phyloP scores from a whole-genome alignment of 2,329 filamentous ascomycete species.

The Colletotrichum brevisporum region DNA sequence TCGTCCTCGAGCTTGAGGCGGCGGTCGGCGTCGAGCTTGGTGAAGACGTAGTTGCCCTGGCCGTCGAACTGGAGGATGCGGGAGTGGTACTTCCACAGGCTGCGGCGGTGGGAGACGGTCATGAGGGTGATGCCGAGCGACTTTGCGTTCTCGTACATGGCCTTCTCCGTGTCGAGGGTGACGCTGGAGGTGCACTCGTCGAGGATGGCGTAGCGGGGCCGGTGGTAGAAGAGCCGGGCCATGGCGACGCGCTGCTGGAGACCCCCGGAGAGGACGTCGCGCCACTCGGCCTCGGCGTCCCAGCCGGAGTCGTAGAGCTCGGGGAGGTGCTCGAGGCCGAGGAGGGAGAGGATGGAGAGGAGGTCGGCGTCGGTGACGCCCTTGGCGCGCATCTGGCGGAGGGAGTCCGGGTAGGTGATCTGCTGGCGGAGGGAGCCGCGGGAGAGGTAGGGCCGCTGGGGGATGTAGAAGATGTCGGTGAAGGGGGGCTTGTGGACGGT shows the following conservation, averaged over 20 bases:
- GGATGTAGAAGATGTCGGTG: conserved; percentile 97
- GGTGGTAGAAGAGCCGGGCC: conserved; percentile 95
- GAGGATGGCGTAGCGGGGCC: conserved; percentile 92
- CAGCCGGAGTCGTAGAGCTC: conserved; percentile 83
- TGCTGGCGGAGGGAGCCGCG: conserved; percentile 94
- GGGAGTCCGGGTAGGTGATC: conserved; percentile 93
- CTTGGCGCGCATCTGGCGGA: conserved; percentile 89
- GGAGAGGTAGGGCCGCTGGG: conserved; percentile 93
- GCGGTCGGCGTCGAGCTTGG: conserved; percentile 87
- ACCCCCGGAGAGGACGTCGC: conserved; percentile 91
- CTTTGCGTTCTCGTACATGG: conserved; percentile 99
- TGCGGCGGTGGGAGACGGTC: conserved; percentile 93
- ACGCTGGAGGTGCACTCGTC: conserved; percentile 97
- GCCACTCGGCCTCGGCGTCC: conserved; percentile 97
- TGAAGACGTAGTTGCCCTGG: conserved; percentile 92
- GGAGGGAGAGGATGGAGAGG: conserved; percentile 79
- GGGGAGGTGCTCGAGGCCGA: conserved; percentile 88
- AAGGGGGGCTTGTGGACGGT: conserved; percentile 92
- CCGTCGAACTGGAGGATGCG: conserved; percentile 97
- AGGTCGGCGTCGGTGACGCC: conserved; percentile 87
- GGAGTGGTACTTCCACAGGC: conserved; percentile 96
- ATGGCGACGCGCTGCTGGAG: conserved; percentile 97
- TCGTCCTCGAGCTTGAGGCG: conserved; percentile 92
- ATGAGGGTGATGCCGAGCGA: conserved; percentile 92
- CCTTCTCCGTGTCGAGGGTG: conserved; percentile 93